A percentile compares a stretch with the other conserved stretches of the same genome.
Evolutionary conservation across 768 basidiomycete genomes (phyloP).

Genomic region (Hygrocybe punicea): DNA sequence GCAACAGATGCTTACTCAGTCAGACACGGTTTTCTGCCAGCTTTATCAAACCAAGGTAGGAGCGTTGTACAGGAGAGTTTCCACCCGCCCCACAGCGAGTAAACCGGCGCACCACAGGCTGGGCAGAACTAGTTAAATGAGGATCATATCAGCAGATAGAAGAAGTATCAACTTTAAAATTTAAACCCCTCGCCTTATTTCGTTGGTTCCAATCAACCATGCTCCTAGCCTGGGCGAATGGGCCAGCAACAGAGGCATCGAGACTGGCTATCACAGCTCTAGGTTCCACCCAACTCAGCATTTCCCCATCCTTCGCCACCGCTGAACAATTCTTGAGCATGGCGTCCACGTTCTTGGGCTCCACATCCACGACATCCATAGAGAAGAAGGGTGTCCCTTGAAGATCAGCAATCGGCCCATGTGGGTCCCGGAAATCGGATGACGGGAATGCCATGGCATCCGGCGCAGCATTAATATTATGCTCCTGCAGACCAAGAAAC

Average conservation of each 20-base stretch:
- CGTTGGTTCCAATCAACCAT: constrained; percentile 92
- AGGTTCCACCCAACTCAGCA: constrained; percentile 63
- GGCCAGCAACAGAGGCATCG: constrained; percentile 61
- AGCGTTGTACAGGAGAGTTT: constrained; percentile 79
- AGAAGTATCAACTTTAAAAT: background rate
- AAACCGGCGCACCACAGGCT: constrained; percentile 74
- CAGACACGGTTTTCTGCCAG: constrained; percentile 61
- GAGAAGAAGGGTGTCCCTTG: constrained; percentile 86
- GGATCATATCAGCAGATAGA: background rate
- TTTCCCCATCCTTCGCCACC: constrained; percentile 38
- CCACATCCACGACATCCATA: constrained; percentile 62
- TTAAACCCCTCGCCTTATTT: constrained; percentile 58
- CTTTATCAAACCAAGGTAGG: constrained; percentile 70
- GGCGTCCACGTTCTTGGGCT: constrained; percentile 34
- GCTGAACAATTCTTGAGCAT: constrained; percentile 41
- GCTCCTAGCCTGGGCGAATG: constrained; percentile 76
- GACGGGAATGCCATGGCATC: constrained; percentile 45
- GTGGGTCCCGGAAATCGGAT: constrained; percentile 58
- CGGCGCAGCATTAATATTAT: constrained; percentile 22
- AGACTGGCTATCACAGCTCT: constrained; percentile 54
- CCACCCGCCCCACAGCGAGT: constrained; percentile 95
- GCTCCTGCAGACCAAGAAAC: constrained; percentile 78
- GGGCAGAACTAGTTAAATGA: constrained; percentile 68
- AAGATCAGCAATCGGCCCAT: constrained; percentile 53
- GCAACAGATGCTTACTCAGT: constrained; percentile 50